Conservation (phyloP, 2,329 filamentous ascomycete species). For the Neonectria ditissima region DNA sequence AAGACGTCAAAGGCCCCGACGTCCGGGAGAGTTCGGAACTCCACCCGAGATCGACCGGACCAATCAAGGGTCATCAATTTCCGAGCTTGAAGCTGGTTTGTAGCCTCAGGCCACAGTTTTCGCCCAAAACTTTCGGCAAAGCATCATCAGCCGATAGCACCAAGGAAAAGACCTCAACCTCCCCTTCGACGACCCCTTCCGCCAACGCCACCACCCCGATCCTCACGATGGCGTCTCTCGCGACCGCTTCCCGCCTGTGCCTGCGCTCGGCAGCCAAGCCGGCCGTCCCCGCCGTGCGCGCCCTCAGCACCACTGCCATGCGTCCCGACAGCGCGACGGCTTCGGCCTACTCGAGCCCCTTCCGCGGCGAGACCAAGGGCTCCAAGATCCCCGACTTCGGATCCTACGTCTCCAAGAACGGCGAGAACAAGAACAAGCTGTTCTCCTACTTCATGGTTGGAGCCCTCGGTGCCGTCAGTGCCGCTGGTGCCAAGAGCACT, state of each 20-base stretch:
- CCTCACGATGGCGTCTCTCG: constrained; percentile 73
- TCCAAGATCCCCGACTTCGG: constrained; percentile 89
- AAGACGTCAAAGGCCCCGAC: constrained; percentile 33
- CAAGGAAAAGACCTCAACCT: constrained; percentile 63
- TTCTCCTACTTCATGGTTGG: constrained; percentile 99
- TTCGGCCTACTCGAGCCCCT: constrained; percentile 70
- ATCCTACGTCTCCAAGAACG: constrained; percentile 82
- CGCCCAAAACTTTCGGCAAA: constrained; percentile 58
- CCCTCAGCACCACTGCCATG: constrained; percentile 67
- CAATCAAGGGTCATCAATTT: constrained; percentile 63
- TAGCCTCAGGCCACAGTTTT: constrained; percentile 58
- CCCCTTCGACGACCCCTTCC: constrained; percentile 43
- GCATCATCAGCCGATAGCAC: constrained; percentile 53
- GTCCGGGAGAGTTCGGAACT: constrained; percentile 48
- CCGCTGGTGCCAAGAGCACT: constrained; percentile 95
- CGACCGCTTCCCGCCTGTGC: constrained; percentile 75
- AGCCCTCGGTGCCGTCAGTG: constrained; percentile 89
- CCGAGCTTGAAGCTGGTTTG: constrained; percentile 51
- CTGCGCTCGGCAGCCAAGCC: constrained; percentile 67
- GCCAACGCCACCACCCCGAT: constrained; percentile 45
- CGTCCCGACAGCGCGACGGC: constrained; percentile 62
- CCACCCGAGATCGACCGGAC: constrained; percentile 45
- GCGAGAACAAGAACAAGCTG: constrained; percentile 81
- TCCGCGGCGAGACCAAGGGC: constrained; percentile 68
- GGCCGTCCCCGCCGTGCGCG: constrained; percentile 59